These are phyloP conservation scores for Chaetomium cochliodes DNA, from an alignment of 495 filamentous ascomycete genomes.

Conservation along the genomic window DNA sequence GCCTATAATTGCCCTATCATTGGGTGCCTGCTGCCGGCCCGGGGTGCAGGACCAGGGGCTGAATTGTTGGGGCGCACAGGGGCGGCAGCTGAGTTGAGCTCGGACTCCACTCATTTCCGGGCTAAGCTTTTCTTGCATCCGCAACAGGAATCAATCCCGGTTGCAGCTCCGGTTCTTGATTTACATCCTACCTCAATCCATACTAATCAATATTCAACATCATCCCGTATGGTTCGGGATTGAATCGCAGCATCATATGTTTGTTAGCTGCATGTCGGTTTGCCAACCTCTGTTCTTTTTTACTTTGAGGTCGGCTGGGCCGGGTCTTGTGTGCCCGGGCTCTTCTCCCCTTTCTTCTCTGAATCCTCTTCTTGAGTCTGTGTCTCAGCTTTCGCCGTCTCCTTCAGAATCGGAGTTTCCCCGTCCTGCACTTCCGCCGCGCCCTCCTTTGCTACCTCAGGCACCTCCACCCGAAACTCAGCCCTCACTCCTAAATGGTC, in stretches of 20 bases:
- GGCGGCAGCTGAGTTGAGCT: background rate
- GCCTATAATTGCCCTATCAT: background rate
- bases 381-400: too few species aligned
- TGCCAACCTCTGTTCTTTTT: too few species aligned
- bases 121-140: background rate
- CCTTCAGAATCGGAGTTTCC: too few species aligned
- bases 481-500: conserved; percentile 33
- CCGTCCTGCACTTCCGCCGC: background rate
- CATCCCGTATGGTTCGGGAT: too few species aligned
- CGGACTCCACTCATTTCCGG: background rate
- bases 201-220: too few species aligned
- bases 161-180: too few species aligned
- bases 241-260: too few species aligned
- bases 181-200: too few species aligned
- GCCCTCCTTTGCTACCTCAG: background rate
- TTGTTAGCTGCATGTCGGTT: too few species aligned
- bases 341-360: background rate
- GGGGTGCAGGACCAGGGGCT: conserved; percentile 3
- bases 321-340: background rate
- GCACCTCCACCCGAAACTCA: conserved; percentile 19
- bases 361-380: too few species aligned
- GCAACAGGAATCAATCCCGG: background rate
- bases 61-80: background rate
- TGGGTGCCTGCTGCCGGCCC: conserved; percentile 5
- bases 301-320: too few species aligned